phyloP scores from a whole-genome alignment of 1,139 yeast genomes.

The Scheffersomyces segobiensis region DNA sequence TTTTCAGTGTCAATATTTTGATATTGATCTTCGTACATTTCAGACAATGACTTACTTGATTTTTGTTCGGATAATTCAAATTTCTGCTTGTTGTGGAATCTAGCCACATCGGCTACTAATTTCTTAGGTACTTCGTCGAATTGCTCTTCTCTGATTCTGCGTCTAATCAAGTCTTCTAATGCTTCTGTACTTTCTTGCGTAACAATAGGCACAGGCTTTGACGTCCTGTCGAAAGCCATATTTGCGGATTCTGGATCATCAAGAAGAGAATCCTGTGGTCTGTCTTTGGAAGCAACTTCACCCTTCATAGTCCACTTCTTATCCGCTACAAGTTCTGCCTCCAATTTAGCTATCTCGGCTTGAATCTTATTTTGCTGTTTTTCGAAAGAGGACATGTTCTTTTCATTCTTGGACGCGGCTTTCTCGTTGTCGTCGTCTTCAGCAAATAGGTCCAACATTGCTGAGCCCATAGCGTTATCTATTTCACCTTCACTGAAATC shows the following conservation, averaged over 20 bases:
- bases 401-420: conserved; percentile 23
- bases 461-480: conserved; percentile 55
- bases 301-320: conserved; percentile 96
- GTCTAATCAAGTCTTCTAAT: conserved; percentile 82
- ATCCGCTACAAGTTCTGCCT: conserved; percentile 84
- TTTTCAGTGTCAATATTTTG: conserved; percentile 46
- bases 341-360: conserved; percentile 74
- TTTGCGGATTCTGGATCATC: conserved; percentile 40
- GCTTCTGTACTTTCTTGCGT: conserved; percentile 86
- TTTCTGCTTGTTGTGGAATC: conserved; percentile 51
- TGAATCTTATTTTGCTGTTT: conserved; percentile 78
- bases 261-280: conserved; percentile 79
- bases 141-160: conserved; percentile 70
- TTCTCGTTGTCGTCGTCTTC: conserved; percentile 46
- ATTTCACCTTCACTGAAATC: conserved; percentile 46
- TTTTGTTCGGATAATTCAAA: conserved; percentile 81
- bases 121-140: conserved; percentile 87
- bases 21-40: conserved; percentile 85
- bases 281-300: conserved; percentile 77
- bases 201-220: conserved; percentile 77
- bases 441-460: conserved; percentile 63
- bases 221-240: conserved; percentile 47
- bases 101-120: conserved; percentile 60
- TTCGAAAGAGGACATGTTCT: conserved; percentile 72
- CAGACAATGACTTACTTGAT: conserved; percentile 86